Evolutionary conservation across 2,329 filamentous ascomycete genomes (phyloP).

Genomic region (Fusarium sororula): DNA sequence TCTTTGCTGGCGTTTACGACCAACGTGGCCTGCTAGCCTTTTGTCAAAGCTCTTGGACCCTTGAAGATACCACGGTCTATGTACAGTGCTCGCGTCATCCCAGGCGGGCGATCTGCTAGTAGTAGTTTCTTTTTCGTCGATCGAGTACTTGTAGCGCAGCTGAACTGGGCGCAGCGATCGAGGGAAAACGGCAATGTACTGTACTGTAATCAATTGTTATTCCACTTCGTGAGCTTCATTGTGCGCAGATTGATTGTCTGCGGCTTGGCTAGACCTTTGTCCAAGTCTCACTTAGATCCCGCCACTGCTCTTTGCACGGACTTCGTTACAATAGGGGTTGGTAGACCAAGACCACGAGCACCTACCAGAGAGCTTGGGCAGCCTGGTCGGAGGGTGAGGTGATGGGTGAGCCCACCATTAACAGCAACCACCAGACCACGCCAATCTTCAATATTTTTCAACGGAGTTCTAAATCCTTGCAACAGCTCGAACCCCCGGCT

Average conservation of each 20-base stretch:
- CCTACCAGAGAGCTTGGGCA: conserved; percentile 14
- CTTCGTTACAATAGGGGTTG: conserved; percentile 36
- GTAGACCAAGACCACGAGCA: conserved; percentile 14
- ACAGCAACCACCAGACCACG: conserved; percentile 30
- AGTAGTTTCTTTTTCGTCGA: conserved; percentile 28
- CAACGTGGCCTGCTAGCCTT: conserved; percentile 6
- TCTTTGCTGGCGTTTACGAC: conserved; percentile 14
- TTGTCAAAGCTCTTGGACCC: conserved; percentile 9
- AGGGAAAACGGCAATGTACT: not conserved
- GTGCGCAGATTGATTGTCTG: conserved; percentile 22
- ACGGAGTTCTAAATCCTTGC: conserved; percentile 19
- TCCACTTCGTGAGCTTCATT: conserved; percentile 21
- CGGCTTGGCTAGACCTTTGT: conserved; percentile 24
- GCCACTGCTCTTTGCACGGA: conserved; percentile 31
- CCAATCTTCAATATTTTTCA: conserved; percentile 26
- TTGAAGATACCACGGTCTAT: conserved; percentile 8
- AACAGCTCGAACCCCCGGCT: conserved; percentile 28
- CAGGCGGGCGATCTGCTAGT: conserved; percentile 22
- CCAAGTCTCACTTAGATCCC: conserved; percentile 24
- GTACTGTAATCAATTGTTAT: conserved; percentile 21
- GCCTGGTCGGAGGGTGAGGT: conserved; percentile 36
- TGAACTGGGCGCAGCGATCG: conserved; percentile 22
- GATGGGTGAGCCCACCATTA: conserved; percentile 41
- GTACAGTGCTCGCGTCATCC: conserved; percentile 27
- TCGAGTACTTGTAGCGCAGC: conserved; percentile 21